Evolutionary conservation across 1,284 basidiomycete species (phyloP), one percentile per base, ranked within the genome.

Genomic region (Pyrrhoderma lamaoense): DNA sequence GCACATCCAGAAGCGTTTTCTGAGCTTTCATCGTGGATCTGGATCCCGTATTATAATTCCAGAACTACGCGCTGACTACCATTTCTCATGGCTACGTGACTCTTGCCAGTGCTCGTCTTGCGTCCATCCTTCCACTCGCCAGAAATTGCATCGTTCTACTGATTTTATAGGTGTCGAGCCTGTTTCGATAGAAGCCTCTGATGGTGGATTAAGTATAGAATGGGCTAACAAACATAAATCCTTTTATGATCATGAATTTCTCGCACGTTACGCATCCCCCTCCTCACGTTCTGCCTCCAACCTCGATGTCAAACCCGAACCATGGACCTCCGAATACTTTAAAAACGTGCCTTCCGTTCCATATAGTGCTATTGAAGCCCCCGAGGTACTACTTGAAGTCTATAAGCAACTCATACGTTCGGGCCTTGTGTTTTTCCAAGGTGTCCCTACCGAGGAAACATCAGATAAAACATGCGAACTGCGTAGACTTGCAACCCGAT

Each of bases 81-180:
- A 50, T 16, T 46, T 43, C 31, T 42, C 49, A 36, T 56, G 54
- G 54, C 43, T 56, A 42, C 54, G 54, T 31, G 54, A 81, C 58
- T 66, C 70, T 0, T 79, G 76, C 56, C 65, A 66, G 18, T 74
- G 73, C 53, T 55, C 65, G 0, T 61, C 68, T 7, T 88, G 83
- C 54, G 70, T 91, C 3, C 84, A 93, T 61, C 78, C 83, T 0
- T 75, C 77, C n/a, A 89, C 85, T 0, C 69, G 68, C 8, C 90
- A 93, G 66, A 89, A 89, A 63, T 72, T 92, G 1, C 83, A 85
- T 62, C 70, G 78, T 45, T 80, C 87, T 0, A 79, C 83, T 0
- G 83, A 88, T 68, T 70, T 85, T 3, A 72, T 77, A 0, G 68
- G 74, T 49, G 65, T 77, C 42, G 16, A 40, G n/a, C 80, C 80